Percentiles rank a stretch among this genome's conserved stretches.
phyloP scores from a whole-genome alignment of 2,329 filamentous ascomycete genomes.

The Aphanoascus verrucosus region DNA sequence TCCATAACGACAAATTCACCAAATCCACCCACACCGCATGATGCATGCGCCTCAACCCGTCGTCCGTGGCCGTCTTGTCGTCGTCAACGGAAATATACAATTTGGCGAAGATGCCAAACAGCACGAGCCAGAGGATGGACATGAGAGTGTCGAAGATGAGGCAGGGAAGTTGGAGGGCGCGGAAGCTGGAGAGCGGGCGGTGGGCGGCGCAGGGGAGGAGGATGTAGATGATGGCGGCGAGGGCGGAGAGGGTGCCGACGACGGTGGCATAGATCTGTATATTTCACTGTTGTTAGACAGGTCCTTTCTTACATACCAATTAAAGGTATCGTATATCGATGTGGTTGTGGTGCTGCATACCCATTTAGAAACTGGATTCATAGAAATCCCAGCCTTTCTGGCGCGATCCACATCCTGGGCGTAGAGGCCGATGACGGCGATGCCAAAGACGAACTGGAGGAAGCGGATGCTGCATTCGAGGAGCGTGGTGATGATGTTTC shows the following conservation, averaged over 20 bases:
- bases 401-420: conserved; percentile 55
- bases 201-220: conserved; percentile 46
- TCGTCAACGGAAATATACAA: conserved; percentile 58
- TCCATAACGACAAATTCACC: conserved; percentile 64
- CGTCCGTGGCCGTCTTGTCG: conserved; percentile 28
- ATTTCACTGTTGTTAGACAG: conserved; percentile 2
- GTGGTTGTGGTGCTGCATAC: conserved; percentile 38
- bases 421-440: conserved; percentile 71
- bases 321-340: neutral
- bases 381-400: conserved; percentile 39
- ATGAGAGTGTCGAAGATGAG: conserved; percentile 62
- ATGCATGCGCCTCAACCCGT: conserved; percentile 64
- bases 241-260: conserved; percentile 53
- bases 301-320: too few relatives aligned
- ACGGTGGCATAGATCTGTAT: conserved; percentile 59
- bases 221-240: conserved; percentile 56
- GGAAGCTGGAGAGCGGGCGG: conserved; percentile 26
- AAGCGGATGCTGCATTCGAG: conserved; percentile 49
- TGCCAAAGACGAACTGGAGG: conserved; percentile 62
- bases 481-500: conserved; percentile 17
- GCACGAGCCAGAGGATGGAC: conserved; percentile 65
- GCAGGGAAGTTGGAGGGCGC: conserved; percentile 26
- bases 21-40: conserved; percentile 77
- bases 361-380: conserved; percentile 53
- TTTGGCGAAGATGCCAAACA: conserved; percentile 75